Base-by-base conservation (phyloP, 371 early-diverging fungal genomes). In the Massospora cicadina region DNA sequence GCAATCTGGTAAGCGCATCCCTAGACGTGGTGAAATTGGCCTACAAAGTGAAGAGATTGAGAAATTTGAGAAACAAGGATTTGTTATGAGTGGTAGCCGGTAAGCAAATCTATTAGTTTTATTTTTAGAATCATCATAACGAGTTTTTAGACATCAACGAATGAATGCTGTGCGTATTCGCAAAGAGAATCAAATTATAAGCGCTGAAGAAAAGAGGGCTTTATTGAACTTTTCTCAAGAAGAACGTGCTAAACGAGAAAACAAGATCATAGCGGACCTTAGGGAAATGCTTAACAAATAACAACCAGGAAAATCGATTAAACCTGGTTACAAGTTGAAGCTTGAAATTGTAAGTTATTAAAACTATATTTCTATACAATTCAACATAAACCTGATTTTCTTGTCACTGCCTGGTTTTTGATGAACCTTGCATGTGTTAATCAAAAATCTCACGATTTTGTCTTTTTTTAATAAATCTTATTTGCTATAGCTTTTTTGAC, bases 1-100 rank as follows among this genome's bases (percentile, higher is more conserved):
- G 7, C 88, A 91, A 68, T 79, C 86, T 53, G 94, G 94, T 33
- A 92, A 94, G 74, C 89, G 95, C 71, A 94, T 96, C 67, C 95
- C 95, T 17, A 87, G 95, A 33, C 87, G 95, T 77, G 97, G 95
- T 79, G 95, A 96, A 77, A 92, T 96, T 72, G 95, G 95, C 54
- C 72, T 94, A 23, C 83, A 83, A 63, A 82, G 87, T 58, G 78
- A 86, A 27, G 78, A 91, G 72, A 96, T 96, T 71, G 80, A 83
- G 65, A 72, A 80, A 17, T 91, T 79, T 72, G 95, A 96, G 72
- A 71, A 72, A n/a, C 86, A 83, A 0, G 97, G 97, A 25, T 96
- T 81, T 73, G 97, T 95, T 21, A 96, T 96, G 97, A 87, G 87
- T 66, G 97, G 97, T 33, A 89, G 84, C 70, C 79, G 95, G 81